Conservation (phyloP, 495 filamentous ascomycete genomes). For the Aspergillus haitiensis region DNA sequence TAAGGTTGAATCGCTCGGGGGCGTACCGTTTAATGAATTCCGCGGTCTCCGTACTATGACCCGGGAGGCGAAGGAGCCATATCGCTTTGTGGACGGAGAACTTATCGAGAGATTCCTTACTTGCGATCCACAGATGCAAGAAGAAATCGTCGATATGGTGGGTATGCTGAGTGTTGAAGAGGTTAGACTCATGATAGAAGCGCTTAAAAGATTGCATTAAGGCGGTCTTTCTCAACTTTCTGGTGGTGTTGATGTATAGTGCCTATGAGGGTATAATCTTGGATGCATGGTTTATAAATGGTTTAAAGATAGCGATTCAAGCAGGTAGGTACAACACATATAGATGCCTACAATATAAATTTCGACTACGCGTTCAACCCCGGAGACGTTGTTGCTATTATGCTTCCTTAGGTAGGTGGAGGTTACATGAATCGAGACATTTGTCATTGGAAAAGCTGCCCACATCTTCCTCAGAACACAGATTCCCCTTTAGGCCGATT, state of each 20-base stretch:
- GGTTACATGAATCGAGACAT: no score
- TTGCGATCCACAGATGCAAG: slow-evolving; percentile 60
- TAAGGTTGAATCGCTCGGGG: slow-evolving; percentile 64
- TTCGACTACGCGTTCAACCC: no score
- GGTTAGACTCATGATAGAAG: slow-evolving; percentile 71
- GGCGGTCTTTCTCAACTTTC: neutral
- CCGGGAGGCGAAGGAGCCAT: slow-evolving; percentile 71
- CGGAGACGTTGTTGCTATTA: no score
- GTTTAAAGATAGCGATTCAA: neutral
- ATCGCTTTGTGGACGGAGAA: slow-evolving; percentile 90
- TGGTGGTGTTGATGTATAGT: neutral
- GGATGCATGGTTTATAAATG: neutral
- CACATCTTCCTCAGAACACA: neutral
- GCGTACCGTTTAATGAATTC: slow-evolving; percentile 72
- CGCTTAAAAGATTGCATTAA: slow-evolving; percentile 65
- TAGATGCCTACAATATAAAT: no score
- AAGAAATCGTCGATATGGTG: slow-evolving; percentile 61
- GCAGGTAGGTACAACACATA: neutral
- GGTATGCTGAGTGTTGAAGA: slow-evolving; percentile 61
- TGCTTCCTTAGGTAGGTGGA: no score
- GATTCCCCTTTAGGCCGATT: neutral
- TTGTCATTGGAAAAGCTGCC: no score
- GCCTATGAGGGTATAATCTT: neutral
- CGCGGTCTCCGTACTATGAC: slow-evolving; percentile 73
- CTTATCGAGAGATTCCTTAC: slow-evolving; percentile 84